Evolutionary conservation across 495 filamentous ascomycete genomes (phyloP).

Genomic region (Podospora pseudoanserina): DNA sequence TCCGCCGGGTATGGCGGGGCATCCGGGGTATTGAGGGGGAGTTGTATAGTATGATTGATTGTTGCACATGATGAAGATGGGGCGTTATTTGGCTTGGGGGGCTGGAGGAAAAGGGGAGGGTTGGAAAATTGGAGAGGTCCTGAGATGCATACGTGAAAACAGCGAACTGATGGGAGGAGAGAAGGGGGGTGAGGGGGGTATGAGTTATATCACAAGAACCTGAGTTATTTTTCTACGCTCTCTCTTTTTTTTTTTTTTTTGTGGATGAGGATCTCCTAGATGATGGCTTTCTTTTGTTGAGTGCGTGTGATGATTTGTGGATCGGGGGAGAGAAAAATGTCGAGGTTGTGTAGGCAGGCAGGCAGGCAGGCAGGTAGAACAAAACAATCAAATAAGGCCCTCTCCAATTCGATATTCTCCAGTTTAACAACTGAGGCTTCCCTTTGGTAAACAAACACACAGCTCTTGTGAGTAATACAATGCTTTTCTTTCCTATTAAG

Average conservation of each 20-base stretch:
- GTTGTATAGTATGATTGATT: constrained; percentile 3
- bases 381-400: too few species aligned
- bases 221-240: background rate
- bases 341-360: background rate
- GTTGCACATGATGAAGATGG: background rate
- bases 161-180: background rate
- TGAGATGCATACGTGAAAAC: background rate
- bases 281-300: background rate
- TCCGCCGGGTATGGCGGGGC: constrained; percentile 38
- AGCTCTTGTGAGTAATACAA: too few species aligned
- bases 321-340: background rate
- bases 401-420: too few species aligned
- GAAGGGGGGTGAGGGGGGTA: background rate
- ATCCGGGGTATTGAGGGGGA: background rate
- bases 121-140: background rate
- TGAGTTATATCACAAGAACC: background rate
- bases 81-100: background rate
- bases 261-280: background rate
- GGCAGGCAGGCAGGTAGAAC: background rate
- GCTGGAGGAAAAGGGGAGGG: background rate
- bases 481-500: too few species aligned
- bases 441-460: too few species aligned
- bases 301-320: background rate
- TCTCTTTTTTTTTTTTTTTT: background rate
- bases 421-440: too few species aligned